Evolutionary conservation across 148 eudicot genomes (phyloP).

Genomic region (Hydrangea macrophylla): DNA sequence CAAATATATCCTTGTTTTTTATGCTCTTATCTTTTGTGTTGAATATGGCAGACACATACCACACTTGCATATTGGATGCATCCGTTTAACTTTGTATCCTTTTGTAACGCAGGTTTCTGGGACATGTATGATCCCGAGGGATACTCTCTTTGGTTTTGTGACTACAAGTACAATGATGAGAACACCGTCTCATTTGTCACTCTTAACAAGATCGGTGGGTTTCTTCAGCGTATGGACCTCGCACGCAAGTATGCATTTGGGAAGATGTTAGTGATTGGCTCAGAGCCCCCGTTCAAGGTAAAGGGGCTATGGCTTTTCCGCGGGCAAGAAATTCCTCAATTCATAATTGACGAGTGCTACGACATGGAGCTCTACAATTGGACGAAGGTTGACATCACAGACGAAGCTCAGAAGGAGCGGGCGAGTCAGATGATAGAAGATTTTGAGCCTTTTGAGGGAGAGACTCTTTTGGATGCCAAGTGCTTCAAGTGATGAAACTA

Average conservation of each 20-base stretch:
- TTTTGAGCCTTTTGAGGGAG: constrained; percentile 41
- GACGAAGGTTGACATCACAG: constrained; percentile 37
- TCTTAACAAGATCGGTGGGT: constrained; percentile 39
- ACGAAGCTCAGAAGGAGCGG: constrained; percentile 46
- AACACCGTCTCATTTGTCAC: constrained; percentile 47
- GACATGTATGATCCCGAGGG: constrained; percentile 82
- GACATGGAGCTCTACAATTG: constrained; percentile 47
- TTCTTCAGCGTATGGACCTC: constrained; percentile 43
- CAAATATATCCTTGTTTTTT: no score
- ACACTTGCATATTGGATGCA: no score
- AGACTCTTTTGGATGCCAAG: constrained; percentile 35
- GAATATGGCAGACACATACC: no score
- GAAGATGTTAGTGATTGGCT: no score
- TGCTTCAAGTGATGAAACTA: constrained; percentile 32
- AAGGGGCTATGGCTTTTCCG: constrained; percentile 50
- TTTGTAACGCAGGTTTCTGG: constrained; percentile 88
- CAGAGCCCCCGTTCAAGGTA: no score
- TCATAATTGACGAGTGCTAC: constrained; percentile 36
- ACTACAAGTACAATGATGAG: constrained; percentile 53
- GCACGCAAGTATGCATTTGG: constrained; percentile 48
- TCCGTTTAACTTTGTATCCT: no score
- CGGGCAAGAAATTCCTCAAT: constrained; percentile 41
- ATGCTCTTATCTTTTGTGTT: no score
- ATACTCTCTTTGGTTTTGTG: constrained; percentile 58
- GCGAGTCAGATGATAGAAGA: constrained; percentile 47